phyloP scores from a whole-genome alignment of 1,139 yeast species.

The Suhomyces maxii region DNA sequence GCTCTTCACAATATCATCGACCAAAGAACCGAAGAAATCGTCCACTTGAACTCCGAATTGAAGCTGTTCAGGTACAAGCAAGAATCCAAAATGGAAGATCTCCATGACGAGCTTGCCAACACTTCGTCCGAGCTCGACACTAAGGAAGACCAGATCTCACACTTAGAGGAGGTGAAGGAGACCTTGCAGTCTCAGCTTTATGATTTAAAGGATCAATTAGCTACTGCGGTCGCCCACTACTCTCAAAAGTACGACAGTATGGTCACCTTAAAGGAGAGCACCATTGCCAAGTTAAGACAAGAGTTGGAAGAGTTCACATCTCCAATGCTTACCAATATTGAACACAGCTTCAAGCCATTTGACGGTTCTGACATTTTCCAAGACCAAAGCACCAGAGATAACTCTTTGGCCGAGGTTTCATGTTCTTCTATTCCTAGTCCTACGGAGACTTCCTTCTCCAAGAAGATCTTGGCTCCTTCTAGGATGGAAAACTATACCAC shows the following conservation, averaged over 20 bases:
- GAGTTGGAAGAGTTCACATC: slow-evolving; percentile 10
- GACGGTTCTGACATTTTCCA: slow-evolving; percentile 12
- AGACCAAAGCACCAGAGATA: slow-evolving; percentile 10
- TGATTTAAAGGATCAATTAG: slow-evolving; percentile 17
- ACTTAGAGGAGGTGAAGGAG: slow-evolving; percentile 9
- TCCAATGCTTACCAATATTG: slow-evolving; percentile 11
- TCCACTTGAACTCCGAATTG: slow-evolving; percentile 9
- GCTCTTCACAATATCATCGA: slow-evolving; percentile 9
- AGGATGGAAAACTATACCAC: slow-evolving; percentile 14
- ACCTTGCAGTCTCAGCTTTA: slow-evolving; percentile 2
- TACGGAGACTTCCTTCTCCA: slow-evolving; percentile 1
- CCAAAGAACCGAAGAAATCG: slow-evolving; percentile 13
- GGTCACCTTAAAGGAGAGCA: slow-evolving; percentile 8
- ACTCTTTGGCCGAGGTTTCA: slow-evolving; percentile 7
- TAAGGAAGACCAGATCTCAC: slow-evolving; percentile 7
- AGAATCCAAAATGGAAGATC: slow-evolving; percentile 10
- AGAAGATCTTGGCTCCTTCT: slow-evolving; percentile 14
- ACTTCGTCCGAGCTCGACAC: slow-evolving; percentile 6
- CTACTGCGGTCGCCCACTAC: slow-evolving; percentile 10
- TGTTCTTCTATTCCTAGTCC: slow-evolving; percentile 8
- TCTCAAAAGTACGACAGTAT: slow-evolving; percentile 9
- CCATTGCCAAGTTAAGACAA: slow-evolving; percentile 8
- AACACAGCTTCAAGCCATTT: slow-evolving; percentile 7
- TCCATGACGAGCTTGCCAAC: slow-evolving; percentile 10
- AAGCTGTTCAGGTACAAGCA: slow-evolving; percentile 7